Evolutionary conservation across 2,329 filamentous ascomycete genomes (phyloP), one percentile per base, ranked within the genome.

Genomic region (Ophiostoma sp.): DNA sequence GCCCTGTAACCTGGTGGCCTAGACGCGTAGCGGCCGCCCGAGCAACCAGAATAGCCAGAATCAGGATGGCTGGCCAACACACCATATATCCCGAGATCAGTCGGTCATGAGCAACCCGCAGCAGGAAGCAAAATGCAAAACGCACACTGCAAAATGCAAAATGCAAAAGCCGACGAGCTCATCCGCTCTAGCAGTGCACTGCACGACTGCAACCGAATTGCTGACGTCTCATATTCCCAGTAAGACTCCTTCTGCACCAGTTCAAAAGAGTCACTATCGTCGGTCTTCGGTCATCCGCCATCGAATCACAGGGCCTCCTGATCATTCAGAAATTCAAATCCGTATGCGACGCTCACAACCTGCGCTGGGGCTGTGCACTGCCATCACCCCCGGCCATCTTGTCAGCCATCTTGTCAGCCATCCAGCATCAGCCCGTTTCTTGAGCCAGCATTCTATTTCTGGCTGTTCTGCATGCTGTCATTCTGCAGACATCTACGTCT

Each of bases 381-480:
- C 42, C 42, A 7, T 8, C 42, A 44, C 27, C 18, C 14, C 49
- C 49, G 27, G 49, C 49, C 49, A 55, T 55, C 49, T 55, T 18
- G 6, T 12, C 49, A 36, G 49, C 49, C 49, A 27, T 52, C 27
- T 55, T 47, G 49, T 52, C 12, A n/a, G 5, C n/a, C 27, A 27
- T 12, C 27, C 52, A 58, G n/a, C 11, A 7, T 60, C 27, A 14
- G 6, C 27, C 55, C 27, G 55, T 27, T 55, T 55, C 49, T 52
- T 4, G 5, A 16, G 12, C 27, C n/a, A 38, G 18, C 55, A 40
- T 14, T 60, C 27, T 40, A 60, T 40, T 60, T 11, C 55, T 63
- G 60, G 38, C 60, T 63, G 27, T 27, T 27, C 27, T 27, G 60
- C 60, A 62, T 62, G 58, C 11, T 62, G 60, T 63, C 60, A 42